Evolutionary conservation across 139 green algal species (phyloP), one percentile per base, ranked within the genome.

Genomic region (Zygnema circumcarinatum): DNA sequence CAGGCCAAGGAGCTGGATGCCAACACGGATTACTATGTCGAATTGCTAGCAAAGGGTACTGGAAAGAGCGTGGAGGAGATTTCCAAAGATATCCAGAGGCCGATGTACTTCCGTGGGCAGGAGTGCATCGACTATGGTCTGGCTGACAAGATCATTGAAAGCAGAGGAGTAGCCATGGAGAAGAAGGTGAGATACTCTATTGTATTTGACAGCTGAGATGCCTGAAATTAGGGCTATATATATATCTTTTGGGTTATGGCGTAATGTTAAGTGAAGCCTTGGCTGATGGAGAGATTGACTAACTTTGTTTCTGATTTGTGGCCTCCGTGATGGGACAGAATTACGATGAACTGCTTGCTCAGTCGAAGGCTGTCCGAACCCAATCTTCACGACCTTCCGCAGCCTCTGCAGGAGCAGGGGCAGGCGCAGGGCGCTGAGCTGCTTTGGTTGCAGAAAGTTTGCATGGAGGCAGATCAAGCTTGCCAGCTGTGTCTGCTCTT

Each of bases 111-210:
- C 88, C 94, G 93, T 7, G 94, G 94, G 0, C 85, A 95, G 42
- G 92, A 98, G 82, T 95, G 96, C 0, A 91, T 98, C n/a, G 95
- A 96, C 80, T 99, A 99, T 81, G 94, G 94, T 38, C 91, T 99
- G 72, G 97, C 98, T 47, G 96, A 99, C 38, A 83, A 91, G 76
- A 86, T 95, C 31, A 93, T 95, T 16, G 78, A 90, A 53, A 16
- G 25, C 2, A 62, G 85, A 38, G 79, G 67, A 39, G 79, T 90
- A 22, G 53, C 74, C 62, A 93, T 93, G 42, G 88, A 92, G 11
- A 92, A 92, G 88, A 92, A 86, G 69, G 69, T 78, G 69, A 11
- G 54, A 29, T 72, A 29, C 25, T 29, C 54, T 25, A 72, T 25
- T 25, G 54, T 33, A 29, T 25, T 25, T 29, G 54, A 29, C 25